Base-by-base conservation (phyloP, 306 rosid species). In the Pyrus communis region DNA sequence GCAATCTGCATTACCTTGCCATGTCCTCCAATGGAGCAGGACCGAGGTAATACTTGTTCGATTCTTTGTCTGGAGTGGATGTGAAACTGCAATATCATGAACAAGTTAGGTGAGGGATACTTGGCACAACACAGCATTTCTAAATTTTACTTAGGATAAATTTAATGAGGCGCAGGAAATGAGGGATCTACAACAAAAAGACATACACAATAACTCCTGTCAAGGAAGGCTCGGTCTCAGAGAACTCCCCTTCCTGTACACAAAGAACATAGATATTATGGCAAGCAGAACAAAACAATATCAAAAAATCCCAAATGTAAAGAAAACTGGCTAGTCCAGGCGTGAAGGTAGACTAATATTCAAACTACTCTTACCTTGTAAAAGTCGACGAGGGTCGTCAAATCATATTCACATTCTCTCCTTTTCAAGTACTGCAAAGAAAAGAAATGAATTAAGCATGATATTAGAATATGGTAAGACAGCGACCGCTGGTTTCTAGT, bases 11-110 rank as follows among this genome's bases (percentile, higher is more conserved):
- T 65, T 88, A 95, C 99, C 96, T 82, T 71, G 99, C 98, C 99
- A 92, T 96, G 75, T 86, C 91, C 78, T 87, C 91, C 81, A 92
- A 74, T 5, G 97, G 94, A 57, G 98, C 99, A 82, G 98, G 98
- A 63, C 99, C 99, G 19, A 96, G 79, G 82, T 91, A 96, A 80
- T 96, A 96, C 81, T 91, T 91, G 91, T 96, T 96, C 25, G 81
- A 79, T 78, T 7, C 88, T 86, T 82, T 92, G 86, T 96, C 98
- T 5, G 89, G 93, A 19, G 98, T 92, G 18, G 99, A 92, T 64
- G 97, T 91, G 86, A 96, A 96, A 71, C 99, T 96, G 89, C 73
- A 84, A 57, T 55, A 73, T 52, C 52, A 68, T 61, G 52, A 69
- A 46, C 6, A 54, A 2, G 52, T 27, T 38, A 11, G 43, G 43